Conservation (phyloP, 768 basidiomycete genomes). For the Kockovaella imperatae region DNA sequence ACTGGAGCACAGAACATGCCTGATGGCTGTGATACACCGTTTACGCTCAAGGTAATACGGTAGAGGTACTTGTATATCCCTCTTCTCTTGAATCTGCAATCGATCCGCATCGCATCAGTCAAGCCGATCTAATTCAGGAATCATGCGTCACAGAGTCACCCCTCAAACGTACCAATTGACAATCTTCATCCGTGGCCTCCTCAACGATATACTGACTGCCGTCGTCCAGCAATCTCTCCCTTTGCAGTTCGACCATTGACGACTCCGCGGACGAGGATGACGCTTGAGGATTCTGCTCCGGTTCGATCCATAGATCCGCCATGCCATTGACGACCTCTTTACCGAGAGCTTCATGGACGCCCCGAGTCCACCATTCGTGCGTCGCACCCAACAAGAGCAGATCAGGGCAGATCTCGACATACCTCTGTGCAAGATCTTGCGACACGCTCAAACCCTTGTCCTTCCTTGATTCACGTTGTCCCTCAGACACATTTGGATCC, state of each 20-base stretch:
- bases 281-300: too few species aligned
- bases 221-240: not conserved
- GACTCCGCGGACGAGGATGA: not conserved
- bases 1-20: not conserved
- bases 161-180: not conserved
- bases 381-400: not conserved
- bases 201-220: not conserved
- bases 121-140: not conserved
- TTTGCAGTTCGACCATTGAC: not conserved
- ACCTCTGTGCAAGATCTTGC: too few species aligned
- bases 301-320: not conserved
- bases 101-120: not conserved
- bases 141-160: not conserved
- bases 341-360: not conserved
- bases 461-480: too few species aligned
- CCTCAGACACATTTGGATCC: too few species aligned
- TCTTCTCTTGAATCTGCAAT: not conserved
- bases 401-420: not conserved
- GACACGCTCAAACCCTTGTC: too few species aligned
- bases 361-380: not conserved
- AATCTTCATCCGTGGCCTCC: not conserved
- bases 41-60: not conserved
- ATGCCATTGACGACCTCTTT: not conserved
- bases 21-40: not conserved
- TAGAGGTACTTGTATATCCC: not conserved